These are phyloP conservation scores for Colletotrichum camelliae DNA, from an alignment of 2,329 filamentous ascomycete species.

Conservation along the genomic window DNA sequence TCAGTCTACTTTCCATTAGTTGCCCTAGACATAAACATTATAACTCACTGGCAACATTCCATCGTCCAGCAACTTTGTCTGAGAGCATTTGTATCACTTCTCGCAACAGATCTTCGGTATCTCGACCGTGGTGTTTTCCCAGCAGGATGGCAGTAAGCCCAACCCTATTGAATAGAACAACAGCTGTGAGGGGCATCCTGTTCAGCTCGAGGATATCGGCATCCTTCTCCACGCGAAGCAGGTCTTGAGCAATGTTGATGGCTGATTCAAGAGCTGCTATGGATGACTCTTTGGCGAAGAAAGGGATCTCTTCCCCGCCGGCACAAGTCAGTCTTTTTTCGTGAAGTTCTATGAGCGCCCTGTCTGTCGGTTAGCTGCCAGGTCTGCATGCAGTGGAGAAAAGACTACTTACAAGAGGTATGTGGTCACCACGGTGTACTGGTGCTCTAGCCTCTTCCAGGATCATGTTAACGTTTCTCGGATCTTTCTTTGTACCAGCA, in stretches of 20 bases:
- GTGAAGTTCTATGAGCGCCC: neutral
- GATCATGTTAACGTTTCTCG: neutral
- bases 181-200: neutral
- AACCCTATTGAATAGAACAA: neutral
- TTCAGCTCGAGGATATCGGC: neutral
- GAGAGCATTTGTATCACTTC: neutral
- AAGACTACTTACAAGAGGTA: neutral
- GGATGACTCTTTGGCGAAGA: neutral
- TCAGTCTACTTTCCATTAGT: fast-evolving
- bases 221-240: neutral
- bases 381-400: neutral
- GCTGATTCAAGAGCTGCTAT: neutral
- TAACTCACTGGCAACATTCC: neutral
- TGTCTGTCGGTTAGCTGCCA: neutral
- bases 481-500: neutral
- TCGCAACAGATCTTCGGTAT: neutral
- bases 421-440: neutral
- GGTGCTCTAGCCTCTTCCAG: neutral
- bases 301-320: neutral
- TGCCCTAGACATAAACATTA: neutral
- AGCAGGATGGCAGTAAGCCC: neutral
- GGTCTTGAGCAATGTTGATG: neutral
- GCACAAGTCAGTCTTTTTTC: neutral
- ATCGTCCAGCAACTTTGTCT: neutral
- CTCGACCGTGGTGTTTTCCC: neutral